phyloP scores from a whole-genome alignment of 352 stramenopile species.

The Phytophthora tentaculata region DNA sequence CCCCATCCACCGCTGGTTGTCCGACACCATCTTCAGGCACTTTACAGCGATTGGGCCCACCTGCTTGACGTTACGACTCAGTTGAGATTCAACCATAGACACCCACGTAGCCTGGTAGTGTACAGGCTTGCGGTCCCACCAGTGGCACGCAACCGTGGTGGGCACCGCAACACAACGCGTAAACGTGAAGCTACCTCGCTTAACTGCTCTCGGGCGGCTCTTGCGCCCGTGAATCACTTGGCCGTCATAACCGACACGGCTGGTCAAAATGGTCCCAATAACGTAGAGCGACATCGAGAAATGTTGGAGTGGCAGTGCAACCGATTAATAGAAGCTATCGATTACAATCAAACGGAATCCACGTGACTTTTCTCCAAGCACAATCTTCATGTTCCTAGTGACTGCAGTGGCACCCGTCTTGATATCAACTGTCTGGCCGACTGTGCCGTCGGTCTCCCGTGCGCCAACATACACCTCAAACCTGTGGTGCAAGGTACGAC shows the following conservation, averaged over 20 bases:
- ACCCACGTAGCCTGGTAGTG: background rate
- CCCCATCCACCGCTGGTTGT: conserved; percentile 28
- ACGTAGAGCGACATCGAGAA: background rate
- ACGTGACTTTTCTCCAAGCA: background rate
- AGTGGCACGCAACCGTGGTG: background rate
- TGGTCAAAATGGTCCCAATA: background rate
- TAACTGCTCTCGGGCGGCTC: background rate
- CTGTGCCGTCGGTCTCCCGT: background rate
- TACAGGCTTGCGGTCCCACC: background rate
- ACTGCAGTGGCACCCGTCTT: background rate
- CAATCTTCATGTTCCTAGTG: background rate
- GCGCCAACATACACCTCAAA: conserved; percentile 19
- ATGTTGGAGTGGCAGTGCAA: background rate
- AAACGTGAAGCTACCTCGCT: background rate
- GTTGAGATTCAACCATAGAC: background rate
- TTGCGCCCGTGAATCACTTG: background rate
- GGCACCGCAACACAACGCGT: background rate
- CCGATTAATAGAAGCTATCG: background rate
- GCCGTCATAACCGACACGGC: background rate
- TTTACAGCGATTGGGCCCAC: background rate
- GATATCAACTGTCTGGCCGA: background rate
- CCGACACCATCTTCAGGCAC: conserved; percentile 25
- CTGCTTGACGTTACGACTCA: background rate
- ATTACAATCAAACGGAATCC: background rate
- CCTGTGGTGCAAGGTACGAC: conserved; percentile 7